Percentiles rank a stretch among this genome's conserved stretches.
Conservation (phyloP, 352 stramenopile genomes). For the Pelagophyceae sp. region DNA sequence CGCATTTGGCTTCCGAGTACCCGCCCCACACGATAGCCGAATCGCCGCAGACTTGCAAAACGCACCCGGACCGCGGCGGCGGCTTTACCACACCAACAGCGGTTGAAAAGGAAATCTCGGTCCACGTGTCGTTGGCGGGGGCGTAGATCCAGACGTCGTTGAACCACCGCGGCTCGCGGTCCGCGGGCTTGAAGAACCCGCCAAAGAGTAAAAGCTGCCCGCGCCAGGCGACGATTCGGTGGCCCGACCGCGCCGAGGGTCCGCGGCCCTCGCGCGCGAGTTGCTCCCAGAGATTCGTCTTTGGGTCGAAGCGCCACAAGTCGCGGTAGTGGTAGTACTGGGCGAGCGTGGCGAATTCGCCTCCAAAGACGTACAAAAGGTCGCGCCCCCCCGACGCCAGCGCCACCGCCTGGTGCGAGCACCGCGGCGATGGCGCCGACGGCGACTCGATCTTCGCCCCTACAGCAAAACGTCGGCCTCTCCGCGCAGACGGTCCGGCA, state of each 20-base stretch:
- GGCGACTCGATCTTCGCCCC: conserved; percentile 76
- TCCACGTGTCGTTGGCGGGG: not conserved
- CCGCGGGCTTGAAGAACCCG: conserved; percentile 71
- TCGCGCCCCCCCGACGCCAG: conserved; percentile 48
- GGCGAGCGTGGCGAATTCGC: conserved; percentile 79
- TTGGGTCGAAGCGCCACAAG: conserved; percentile 70
- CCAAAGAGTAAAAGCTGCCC: conserved; percentile 84
- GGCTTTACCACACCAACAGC: not conserved
- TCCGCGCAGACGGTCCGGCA: too few species aligned
- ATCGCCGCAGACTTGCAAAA: conserved; percentile 30
- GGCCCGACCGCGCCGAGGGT: conserved; percentile 50
- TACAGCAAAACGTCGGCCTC: too few species aligned
- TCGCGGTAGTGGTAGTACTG: conserved; percentile 86
- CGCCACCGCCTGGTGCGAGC: conserved; percentile 75
- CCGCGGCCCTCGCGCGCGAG: conserved; percentile 47
- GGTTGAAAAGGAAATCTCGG: not conserved
- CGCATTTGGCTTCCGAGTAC: conserved; percentile 69
- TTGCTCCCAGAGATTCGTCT: conserved; percentile 68
- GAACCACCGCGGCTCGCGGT: conserved; percentile 53
- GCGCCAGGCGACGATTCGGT: conserved; percentile 79
- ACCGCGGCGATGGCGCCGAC: conserved; percentile 73
- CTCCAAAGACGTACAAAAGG: conserved; percentile 80
- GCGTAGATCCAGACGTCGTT: conserved; percentile 60
- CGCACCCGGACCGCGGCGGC: not conserved
- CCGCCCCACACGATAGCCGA: conserved; percentile 69